Conservation (phyloP, 2,329 filamentous ascomycete species). For the Cordyceps tenuipes region DNA sequence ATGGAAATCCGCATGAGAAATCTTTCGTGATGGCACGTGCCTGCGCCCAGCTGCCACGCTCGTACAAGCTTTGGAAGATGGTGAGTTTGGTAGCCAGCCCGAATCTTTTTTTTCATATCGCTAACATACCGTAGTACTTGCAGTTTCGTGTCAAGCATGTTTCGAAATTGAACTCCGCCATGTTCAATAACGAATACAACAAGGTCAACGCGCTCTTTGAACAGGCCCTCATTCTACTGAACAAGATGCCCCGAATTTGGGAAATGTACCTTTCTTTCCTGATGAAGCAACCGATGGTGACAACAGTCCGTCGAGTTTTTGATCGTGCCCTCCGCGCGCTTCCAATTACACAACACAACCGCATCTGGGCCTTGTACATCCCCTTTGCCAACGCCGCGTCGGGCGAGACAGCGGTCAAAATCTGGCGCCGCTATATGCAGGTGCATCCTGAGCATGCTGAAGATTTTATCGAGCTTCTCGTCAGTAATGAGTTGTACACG, state of each 20-base stretch:
- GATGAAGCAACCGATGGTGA: constrained; percentile 84
- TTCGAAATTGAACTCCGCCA: constrained; percentile 71
- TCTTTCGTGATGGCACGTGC: constrained; percentile 83
- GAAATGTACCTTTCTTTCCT: constrained; percentile 93
- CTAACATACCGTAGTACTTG: constrained; percentile 57
- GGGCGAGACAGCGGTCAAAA: constrained; percentile 81
- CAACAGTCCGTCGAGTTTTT: constrained; percentile 77
- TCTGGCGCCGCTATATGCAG: constrained; percentile 96
- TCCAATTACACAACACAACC: constrained; percentile 88
- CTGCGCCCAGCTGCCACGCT: constrained; percentile 80
- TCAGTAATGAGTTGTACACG: constrained; percentile 74
- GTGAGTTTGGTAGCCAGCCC: constrained; percentile 34
- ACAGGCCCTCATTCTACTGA: constrained; percentile 80
- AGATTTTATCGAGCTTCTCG: constrained; percentile 85
- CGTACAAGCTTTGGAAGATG: constrained; percentile 98
- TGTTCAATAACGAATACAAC: constrained; percentile 70
- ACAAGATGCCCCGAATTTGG: constrained; percentile 99
- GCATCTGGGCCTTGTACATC: constrained; percentile 88
- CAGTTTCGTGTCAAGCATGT: constrained; percentile 76
- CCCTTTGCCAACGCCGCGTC: constrained; percentile 87
- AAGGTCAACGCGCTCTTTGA: constrained; percentile 97
- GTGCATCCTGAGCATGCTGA: constrained; percentile 92
- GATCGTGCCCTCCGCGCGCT: constrained; percentile 86
- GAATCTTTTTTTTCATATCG: not conserved
- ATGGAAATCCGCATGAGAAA: constrained; percentile 79